A percentile compares a stretch with the other conserved stretches of the same genome.
phyloP scores from a whole-genome alignment of 768 basidiomycete species.

The Jaapia argillacea region DNA sequence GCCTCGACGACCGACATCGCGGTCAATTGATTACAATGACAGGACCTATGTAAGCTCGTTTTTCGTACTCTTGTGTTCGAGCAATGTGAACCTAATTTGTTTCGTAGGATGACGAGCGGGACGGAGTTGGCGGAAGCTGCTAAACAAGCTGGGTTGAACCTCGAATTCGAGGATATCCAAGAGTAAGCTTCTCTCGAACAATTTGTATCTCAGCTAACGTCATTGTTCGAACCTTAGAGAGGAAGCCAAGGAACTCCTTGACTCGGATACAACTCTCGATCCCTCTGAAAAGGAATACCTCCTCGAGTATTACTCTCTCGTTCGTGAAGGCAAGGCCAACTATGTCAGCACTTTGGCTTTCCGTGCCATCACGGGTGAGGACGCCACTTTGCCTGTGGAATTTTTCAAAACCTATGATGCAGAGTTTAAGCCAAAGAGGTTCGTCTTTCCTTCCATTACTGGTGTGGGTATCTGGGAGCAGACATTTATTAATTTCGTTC shows the following conservation, averaged over 20 bases:
- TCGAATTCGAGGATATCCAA: conserved; percentile 16
- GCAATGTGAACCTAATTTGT: background rate
- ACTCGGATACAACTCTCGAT: conserved; percentile 5
- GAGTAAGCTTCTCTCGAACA: conserved; percentile 7
- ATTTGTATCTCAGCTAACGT: background rate
- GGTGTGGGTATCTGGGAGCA: too few relatives aligned
- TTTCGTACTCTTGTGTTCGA: background rate
- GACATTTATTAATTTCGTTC: too few relatives aligned
- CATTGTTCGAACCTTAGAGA: background rate
- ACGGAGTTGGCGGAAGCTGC: conserved; percentile 17
- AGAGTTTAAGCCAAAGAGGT: conserved; percentile 13
- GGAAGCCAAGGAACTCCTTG: conserved; percentile 14
- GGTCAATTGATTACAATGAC: conserved; percentile 20
- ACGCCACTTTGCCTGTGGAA: conserved; percentile 9
- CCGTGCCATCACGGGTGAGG: conserved; percentile 12
- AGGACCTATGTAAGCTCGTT: conserved; percentile 5
- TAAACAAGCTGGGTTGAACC: conserved; percentile 12
- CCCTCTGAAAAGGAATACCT: conserved; percentile 21
- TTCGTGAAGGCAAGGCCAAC: conserved; percentile 23
- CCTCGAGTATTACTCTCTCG: conserved; percentile 21
- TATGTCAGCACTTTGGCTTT: conserved; percentile 15
- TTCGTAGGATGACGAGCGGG: conserved; percentile 12
- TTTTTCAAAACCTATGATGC: conserved; percentile 13
- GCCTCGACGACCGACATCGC: conserved; percentile 18
- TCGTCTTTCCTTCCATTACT: background rate